A percentile compares a stretch with the other conserved stretches of the same genome.
Evolutionary conservation across 2,329 filamentous ascomycete genomes (phyloP).

Genomic region (Cadophora sp.): DNA sequence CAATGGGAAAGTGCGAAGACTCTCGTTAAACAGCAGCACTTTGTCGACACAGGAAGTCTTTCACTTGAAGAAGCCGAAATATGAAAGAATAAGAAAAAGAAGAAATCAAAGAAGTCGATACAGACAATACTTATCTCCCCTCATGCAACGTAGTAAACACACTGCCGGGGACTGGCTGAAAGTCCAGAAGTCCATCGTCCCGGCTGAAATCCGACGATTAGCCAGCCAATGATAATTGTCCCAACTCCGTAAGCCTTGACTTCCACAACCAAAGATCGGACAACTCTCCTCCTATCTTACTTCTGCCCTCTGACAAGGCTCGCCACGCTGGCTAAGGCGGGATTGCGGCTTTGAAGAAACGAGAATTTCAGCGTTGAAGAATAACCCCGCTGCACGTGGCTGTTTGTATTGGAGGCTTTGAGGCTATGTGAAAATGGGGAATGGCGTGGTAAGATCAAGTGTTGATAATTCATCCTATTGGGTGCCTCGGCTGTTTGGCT

Average conservation of each 20-base stretch:
- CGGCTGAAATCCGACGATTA: conserved; percentile 18
- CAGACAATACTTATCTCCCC: neutral
- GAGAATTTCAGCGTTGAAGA: conserved; percentile 9
- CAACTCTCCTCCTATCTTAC: neutral
- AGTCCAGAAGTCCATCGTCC: neutral
- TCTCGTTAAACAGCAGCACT: neutral
- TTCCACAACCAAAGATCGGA: neutral
- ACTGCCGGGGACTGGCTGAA: neutral
- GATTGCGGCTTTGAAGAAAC: neutral
- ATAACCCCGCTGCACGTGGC: neutral
- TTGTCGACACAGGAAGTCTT: neutral
- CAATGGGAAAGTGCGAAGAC: neutral
- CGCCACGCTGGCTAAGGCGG: neutral
- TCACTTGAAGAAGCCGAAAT: neutral
- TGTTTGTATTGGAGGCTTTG: neutral
- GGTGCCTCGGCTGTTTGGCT: conserved; percentile 1
- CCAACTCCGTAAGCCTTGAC: neutral
- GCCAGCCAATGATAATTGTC: conserved; percentile 16
- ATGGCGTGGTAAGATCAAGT: neutral
- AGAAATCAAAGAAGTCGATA: neutral
- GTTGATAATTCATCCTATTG: conserved; percentile 16
- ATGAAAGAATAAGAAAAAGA: neutral
- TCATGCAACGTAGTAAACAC: neutral
- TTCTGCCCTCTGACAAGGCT: neutral
- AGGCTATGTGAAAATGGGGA: neutral